phyloP scores from a whole-genome alignment of 2,329 filamentous ascomycete genomes.

The Fusarium continuum region DNA sequence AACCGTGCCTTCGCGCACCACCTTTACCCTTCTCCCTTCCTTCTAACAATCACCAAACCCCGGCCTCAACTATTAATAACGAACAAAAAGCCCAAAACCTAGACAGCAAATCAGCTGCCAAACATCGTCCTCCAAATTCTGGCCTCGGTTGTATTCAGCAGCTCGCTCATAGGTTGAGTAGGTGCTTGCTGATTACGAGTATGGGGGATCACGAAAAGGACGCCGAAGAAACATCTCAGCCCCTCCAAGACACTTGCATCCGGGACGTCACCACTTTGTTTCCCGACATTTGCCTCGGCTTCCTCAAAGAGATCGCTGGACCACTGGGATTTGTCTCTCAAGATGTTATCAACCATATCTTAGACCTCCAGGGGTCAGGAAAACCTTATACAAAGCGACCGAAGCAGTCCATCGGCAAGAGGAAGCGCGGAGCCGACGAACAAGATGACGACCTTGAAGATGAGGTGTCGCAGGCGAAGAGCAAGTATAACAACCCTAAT shows the following conservation, averaged over 20 bases:
- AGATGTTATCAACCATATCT: constrained; percentile 49
- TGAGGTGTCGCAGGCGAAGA: constrained; percentile 25
- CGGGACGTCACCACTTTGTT: constrained; percentile 48
- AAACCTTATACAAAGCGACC: constrained; percentile 49
- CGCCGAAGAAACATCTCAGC: neutral
- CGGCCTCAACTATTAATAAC: neutral
- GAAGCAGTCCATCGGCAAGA: constrained; percentile 47
- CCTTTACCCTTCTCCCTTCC: neutral
- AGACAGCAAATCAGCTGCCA: neutral
- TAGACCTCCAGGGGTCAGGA: constrained; percentile 53
- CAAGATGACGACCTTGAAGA: constrained; percentile 26
- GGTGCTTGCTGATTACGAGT: neutral
- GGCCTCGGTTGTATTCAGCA: neutral
- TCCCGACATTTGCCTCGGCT: constrained; percentile 56
- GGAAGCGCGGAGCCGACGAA: constrained; percentile 50
- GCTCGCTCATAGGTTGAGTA: neutral
- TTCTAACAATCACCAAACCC: constrained; percentile 13
- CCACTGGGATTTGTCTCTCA: constrained; percentile 45
- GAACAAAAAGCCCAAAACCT: neutral
- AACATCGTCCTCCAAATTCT: neutral
- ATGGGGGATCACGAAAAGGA: constrained; percentile 14
- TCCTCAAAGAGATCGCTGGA: constrained; percentile 45
- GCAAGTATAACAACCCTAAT: constrained; percentile 11
- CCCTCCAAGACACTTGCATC: constrained; percentile 19
- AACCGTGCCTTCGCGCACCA: neutral